A percentile compares a stretch with the other conserved stretches of the same genome.
Conservation (phyloP, 2,329 filamentous ascomycete species). For the Curvularia sp. region DNA sequence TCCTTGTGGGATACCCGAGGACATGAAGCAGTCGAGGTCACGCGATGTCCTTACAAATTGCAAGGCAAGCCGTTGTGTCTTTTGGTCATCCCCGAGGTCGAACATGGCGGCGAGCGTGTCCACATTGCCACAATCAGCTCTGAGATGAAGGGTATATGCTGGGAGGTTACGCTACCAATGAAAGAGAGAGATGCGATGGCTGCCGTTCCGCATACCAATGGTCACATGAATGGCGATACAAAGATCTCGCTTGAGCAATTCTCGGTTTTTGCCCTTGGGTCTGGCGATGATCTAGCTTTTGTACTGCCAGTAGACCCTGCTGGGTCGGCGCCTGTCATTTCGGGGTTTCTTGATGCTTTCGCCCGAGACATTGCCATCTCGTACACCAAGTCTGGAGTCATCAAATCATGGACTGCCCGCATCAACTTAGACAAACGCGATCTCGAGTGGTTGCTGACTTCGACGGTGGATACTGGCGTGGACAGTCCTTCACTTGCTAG, state of each 20-base stretch:
- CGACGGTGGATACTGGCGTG: slow-evolving; percentile 80
- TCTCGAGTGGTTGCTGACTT: slow-evolving; percentile 83
- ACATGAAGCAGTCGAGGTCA: slow-evolving; percentile 65
- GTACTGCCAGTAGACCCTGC: slow-evolving; percentile 87
- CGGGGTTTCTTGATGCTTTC: slow-evolving; percentile 84
- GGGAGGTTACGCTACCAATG: slow-evolving; percentile 73
- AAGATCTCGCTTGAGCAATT: slow-evolving; percentile 67
- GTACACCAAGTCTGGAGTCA: slow-evolving; percentile 75
- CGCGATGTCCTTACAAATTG: slow-evolving; percentile 64
- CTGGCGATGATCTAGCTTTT: slow-evolving; percentile 60
- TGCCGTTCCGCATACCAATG: slow-evolving; percentile 31
- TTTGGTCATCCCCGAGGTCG: slow-evolving; percentile 72
- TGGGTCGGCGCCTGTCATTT: slow-evolving; percentile 72
- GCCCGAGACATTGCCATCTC: slow-evolving; percentile 86
- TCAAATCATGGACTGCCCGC: slow-evolving; percentile 86
- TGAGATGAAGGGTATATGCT: slow-evolving; percentile 78
- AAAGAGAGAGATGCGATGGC: slow-evolving; percentile 38
- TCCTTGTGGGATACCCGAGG: slow-evolving; percentile 80
- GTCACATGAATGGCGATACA: slow-evolving; percentile 39
- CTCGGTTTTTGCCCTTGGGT: slow-evolving; percentile 71
- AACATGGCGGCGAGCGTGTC: slow-evolving; percentile 57
- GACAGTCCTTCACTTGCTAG: slow-evolving; percentile 77
- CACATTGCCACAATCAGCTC: slow-evolving; percentile 86
- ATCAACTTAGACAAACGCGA: slow-evolving; percentile 66
- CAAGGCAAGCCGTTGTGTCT: slow-evolving; percentile 79